A percentile compares a stretch with the other conserved stretches of the same genome.
phyloP scores from a whole-genome alignment of 495 filamentous ascomycete species.

The Neurospora sp. region DNA sequence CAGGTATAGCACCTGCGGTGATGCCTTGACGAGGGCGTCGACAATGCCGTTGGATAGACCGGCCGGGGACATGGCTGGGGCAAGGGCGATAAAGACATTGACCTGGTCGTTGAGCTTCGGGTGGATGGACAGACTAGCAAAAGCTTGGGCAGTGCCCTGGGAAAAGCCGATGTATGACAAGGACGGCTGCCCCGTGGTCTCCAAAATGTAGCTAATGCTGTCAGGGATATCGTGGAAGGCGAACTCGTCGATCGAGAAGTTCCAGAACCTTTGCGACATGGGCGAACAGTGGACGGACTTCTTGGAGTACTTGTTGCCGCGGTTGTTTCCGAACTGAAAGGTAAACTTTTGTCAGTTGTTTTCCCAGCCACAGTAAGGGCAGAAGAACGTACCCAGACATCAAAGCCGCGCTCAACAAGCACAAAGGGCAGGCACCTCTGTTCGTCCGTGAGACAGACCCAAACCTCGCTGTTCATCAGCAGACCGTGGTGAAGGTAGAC shows the following conservation, averaged over 20 bases:
- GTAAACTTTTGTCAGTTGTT: not conserved
- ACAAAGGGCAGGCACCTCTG: slow-evolving; percentile 80
- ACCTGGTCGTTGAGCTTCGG: slow-evolving; percentile 86
- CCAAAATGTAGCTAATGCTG: slow-evolving; percentile 83
- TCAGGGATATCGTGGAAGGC: slow-evolving; percentile 96
- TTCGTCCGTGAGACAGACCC: slow-evolving; percentile 85
- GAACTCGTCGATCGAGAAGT: slow-evolving; percentile 97
- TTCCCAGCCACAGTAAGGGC: not conserved
- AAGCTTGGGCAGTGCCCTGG: slow-evolving; percentile 93
- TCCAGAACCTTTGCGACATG: slow-evolving; percentile 72
- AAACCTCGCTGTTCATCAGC: slow-evolving; percentile 98
- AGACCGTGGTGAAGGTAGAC: slow-evolving; percentile 94
- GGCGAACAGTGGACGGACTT: slow-evolving; percentile 72
- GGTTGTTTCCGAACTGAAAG: slow-evolving; percentile 77
- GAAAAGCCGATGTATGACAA: slow-evolving; percentile 95
- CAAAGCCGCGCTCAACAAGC: slow-evolving; percentile 84
- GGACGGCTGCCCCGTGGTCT: slow-evolving; percentile 71
- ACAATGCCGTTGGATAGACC: slow-evolving; percentile 84
- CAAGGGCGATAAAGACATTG: slow-evolving; percentile 94
- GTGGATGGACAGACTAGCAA: slow-evolving; percentile 89
- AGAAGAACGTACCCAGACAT: slow-evolving; percentile 70
- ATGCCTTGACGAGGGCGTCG: slow-evolving; percentile 86
- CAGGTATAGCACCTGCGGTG: slow-evolving; percentile 84
- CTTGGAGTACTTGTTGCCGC: slow-evolving; percentile 98
- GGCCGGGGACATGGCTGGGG: slow-evolving; percentile 90